phyloP scores from a whole-genome alignment of 768 basidiomycete genomes.

The Candolleomyces aberdarensis region DNA sequence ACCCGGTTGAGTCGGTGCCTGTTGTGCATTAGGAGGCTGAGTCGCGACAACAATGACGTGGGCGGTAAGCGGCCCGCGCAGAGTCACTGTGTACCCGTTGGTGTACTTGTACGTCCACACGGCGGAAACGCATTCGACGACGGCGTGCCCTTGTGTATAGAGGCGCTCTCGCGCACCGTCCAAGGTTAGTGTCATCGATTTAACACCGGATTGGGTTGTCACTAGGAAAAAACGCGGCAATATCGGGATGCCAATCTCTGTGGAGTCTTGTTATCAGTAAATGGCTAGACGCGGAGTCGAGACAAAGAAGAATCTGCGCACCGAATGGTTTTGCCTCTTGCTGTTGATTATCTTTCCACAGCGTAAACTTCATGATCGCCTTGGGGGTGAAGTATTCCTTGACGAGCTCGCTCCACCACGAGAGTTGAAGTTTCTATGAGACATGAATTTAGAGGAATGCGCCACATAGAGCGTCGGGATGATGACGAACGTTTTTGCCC shows the following conservation, averaged over 20 bases:
- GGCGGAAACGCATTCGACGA: constrained; percentile 71
- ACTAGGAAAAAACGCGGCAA: constrained; percentile 84
- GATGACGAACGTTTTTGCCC: constrained; percentile 39
- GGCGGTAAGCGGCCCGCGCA: constrained; percentile 71
- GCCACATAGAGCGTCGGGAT: background rate
- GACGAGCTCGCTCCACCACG: constrained; percentile 66
- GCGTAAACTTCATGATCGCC: constrained; percentile 72
- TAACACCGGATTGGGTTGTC: constrained; percentile 80
- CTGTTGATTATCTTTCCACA: constrained; percentile 84
- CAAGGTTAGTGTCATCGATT: constrained; percentile 75
- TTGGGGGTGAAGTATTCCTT: constrained; percentile 68
- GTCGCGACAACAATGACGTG: constrained; percentile 47
- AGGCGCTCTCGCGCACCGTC: constrained; percentile 73
- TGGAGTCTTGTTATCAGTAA: background rate
- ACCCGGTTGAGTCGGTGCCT: constrained; percentile 17
- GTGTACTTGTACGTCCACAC: constrained; percentile 81
- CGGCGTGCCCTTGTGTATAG: constrained; percentile 39
- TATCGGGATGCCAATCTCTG: constrained; percentile 79
- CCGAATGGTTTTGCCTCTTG: constrained; percentile 84
- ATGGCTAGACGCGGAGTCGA: background rate
- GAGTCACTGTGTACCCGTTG: constrained; percentile 76
- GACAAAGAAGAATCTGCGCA: constrained; percentile 31
- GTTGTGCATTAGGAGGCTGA: constrained; percentile 22
- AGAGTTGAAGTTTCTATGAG: constrained; percentile 55
- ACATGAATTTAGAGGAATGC: background rate